These are phyloP conservation scores for Lactarius hengduanensis DNA, from an alignment of 768 basidiomycete genomes.

Conservation along the genomic window DNA sequence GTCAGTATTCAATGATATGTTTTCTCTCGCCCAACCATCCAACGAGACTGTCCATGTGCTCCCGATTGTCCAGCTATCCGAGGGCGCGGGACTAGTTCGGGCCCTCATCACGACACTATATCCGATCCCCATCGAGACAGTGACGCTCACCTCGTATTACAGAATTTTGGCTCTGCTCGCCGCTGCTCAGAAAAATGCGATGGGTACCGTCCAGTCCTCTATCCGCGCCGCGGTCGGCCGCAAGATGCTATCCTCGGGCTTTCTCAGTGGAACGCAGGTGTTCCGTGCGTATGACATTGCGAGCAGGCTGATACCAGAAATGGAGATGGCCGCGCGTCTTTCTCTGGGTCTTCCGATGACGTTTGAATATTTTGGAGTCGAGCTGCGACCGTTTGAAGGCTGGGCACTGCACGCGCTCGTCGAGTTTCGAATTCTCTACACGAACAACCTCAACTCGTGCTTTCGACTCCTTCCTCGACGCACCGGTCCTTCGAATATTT, in stretches of 20 bases:
- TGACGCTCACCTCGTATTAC: background rate
- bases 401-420: background rate
- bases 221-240: too few species aligned
- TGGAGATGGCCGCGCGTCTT: background rate
- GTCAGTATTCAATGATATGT: conserved; percentile 36
- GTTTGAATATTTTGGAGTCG: background rate
- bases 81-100: background rate
- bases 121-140: background rate
- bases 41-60: background rate
- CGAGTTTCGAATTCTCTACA: background rate
- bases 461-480: background rate
- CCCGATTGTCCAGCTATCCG: background rate
- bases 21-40: conserved; percentile 11
- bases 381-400: conserved; percentile 1
- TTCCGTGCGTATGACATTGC: conserved; percentile 2
- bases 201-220: too few species aligned
- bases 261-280: background rate
- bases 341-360: conserved; percentile 3
- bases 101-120: conserved; percentile 1
- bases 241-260: too few species aligned
- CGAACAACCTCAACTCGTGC: background rate
- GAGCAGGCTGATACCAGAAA: background rate
- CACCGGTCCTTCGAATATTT: background rate
- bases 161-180: background rate
- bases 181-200: background rate